Evolutionary conservation across 768 basidiomycete genomes (phyloP), one percentile per base, ranked within the genome.

Genomic region (Coprinellus aureogranulatus): DNA sequence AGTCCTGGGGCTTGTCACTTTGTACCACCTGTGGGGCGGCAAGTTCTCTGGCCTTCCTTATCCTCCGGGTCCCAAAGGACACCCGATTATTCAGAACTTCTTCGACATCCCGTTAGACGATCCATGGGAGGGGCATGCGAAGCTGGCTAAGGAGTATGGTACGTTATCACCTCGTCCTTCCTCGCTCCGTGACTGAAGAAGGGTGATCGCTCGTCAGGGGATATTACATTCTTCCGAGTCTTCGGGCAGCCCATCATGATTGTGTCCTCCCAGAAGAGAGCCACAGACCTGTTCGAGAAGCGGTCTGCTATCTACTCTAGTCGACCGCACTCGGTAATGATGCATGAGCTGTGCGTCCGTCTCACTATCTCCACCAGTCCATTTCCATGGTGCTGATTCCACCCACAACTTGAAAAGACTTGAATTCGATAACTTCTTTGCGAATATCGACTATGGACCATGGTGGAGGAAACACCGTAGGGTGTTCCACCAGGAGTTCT

Each of bases 371-470:
- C 39, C 20, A 16, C 23, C 23, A 30, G 22, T 34, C 14, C 34
- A 34, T 34, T 34, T 34, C 34, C 6, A 34, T 14, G 14, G 8
- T 6, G 8, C 34, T 34, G 6, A 6, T 34, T 34, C 34, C 6
- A 34, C 8, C 34, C 34, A n/a, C 34, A 34, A 34, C 34, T 34
- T 31, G 26, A 18, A 22, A 27, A 57, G 57, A 2, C 44, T 59
- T 57, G 70, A 75, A n/a, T 78, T 78, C 74, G 73, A 71, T 41
- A 76, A 79, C 25, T 75, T 73, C 2, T 74, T 78, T 22, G 48
- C 76, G 8, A 22, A 57, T 16, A 48, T 80, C 73, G 72, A 73
- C 11, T 74, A 73, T 45, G 69, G 71, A 0, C 55, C 63, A 27
- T n/a, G 40, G 22, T 71, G 67, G 46, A 59, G 59, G 12, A 57